Base-by-base conservation (phyloP, 331 rosid species). In the Ulmus americana region DNA sequence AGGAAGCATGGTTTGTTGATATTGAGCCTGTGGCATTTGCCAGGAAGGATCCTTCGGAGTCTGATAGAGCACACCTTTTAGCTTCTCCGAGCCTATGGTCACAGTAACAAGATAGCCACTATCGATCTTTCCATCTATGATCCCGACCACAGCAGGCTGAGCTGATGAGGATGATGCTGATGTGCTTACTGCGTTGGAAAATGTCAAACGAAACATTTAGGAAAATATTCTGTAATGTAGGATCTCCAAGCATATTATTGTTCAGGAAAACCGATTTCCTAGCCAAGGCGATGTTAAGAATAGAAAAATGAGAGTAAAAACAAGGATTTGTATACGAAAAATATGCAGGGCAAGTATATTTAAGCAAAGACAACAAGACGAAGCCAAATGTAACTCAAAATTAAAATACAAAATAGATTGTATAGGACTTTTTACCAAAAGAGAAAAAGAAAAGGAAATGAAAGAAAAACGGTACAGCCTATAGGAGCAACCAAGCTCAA, bases 41-140 rank as follows among this genome's bases (percentile, higher is more conserved):
- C 65, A 44, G 40, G 41, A 10, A 39, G 74, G 54, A 42, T 70
- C 79, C 6, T 61, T 70, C 45, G 94, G 83, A 59, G 81, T 69
- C 74, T 77, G 81, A 65, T 89, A 94, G 13, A 94, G 95, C 6
- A 94, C 95, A 0, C 98, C 98, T 70, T 76, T 85, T 47, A 89
- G 86, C 76, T 70, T 79, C 85, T 84, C 79, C 0, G 95, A 68
- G 54, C 97, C 98, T 16, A 82, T 58, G 5, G 85, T 82, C 49
- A 87, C 95, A 0, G 97, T 82, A 42, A 94, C 95, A 61, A 94
- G 90, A 80, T 89, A 94, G 5, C 98, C 98, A 50, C 86, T 84
- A 9, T 94, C 98, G 14, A 94, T 87, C 68, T 90, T 94, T 43
- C 97, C 98, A 63, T 94, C 98, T 61, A 94, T 94, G 22, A 89